Conservation (phyloP, 192 early-diverging fungal species). For the Thamnidium elegans region DNA sequence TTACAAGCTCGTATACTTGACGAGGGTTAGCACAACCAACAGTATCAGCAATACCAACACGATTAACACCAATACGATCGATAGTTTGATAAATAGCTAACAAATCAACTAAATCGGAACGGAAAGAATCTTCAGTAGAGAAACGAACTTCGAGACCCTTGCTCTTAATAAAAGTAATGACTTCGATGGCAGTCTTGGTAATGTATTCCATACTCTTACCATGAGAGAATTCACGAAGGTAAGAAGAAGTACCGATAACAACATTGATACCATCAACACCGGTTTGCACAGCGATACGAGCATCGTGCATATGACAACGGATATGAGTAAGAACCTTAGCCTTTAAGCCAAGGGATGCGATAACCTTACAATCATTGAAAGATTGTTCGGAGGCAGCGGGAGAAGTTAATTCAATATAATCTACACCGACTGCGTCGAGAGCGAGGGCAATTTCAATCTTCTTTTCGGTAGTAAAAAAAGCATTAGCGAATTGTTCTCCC, state of each 20-base stretch:
- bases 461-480: constrained; percentile 95
- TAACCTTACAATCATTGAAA: constrained; percentile 87
- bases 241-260: constrained; percentile 96
- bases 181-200: constrained; percentile 91
- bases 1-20: constrained; percentile 97
- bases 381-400: constrained; percentile 97
- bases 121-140: constrained; percentile 98
- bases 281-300: constrained; percentile 91
- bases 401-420: constrained; percentile 96
- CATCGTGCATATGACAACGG: constrained; percentile 99
- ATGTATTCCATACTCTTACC: constrained; percentile 99
- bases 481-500: constrained; percentile 99
- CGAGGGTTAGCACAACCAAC: constrained; percentile 98
- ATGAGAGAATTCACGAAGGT: constrained; percentile 96
- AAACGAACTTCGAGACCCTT: constrained; percentile 97
- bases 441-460: constrained; percentile 98
- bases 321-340: constrained; percentile 97
- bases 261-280: constrained; percentile 96
- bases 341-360: constrained; percentile 90
- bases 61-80: constrained; percentile 96
- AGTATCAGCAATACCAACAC: constrained; percentile 98
- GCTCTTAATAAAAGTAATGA: constrained; percentile 93
- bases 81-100: constrained; percentile 93
- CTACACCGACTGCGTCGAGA: constrained; percentile 95
- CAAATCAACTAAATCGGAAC: constrained; percentile 94